These are phyloP conservation scores for Euphorbia lathyris DNA, from an alignment of 345 rosid genomes.

Conservation along the genomic window DNA sequence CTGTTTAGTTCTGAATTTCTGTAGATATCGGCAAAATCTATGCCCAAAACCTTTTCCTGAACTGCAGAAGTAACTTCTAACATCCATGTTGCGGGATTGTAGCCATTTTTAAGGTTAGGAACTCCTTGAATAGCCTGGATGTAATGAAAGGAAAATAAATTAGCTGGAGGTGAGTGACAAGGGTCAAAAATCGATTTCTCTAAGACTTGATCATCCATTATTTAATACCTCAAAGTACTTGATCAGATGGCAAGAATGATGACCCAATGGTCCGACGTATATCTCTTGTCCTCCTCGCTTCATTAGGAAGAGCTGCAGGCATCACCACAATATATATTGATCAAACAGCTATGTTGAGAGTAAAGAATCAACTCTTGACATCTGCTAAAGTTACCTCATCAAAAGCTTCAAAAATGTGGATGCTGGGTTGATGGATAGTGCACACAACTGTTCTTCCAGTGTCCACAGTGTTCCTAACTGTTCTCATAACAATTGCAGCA, in stretches of 20 bases:
- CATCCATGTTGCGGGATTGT: constrained; percentile 65
- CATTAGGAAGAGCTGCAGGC: constrained; percentile 55
- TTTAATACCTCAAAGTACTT: constrained; percentile 61
- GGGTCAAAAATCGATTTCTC: not conserved
- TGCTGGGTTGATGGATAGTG: constrained; percentile 15
- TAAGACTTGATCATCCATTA: not conserved
- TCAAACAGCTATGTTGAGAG: not conserved
- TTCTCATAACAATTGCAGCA: constrained; percentile 14
- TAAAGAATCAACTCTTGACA: not conserved
- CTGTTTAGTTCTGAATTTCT: constrained; percentile 37
- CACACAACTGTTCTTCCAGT: constrained; percentile 16
- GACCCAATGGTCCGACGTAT: constrained; percentile 75
- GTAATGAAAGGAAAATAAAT: not conserved
- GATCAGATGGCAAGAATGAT: constrained; percentile 51
- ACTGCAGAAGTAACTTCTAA: constrained; percentile 42
- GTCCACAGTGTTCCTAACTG: constrained; percentile 13
- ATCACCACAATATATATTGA: not conserved
- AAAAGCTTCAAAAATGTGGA: constrained; percentile 13
- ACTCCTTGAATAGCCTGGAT: constrained; percentile 46
- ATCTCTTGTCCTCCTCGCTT: constrained; percentile 77
- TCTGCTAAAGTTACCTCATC: constrained; percentile 30
- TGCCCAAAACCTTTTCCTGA: constrained; percentile 32
- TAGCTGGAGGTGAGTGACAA: not conserved
- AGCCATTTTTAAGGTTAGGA: constrained; percentile 36
- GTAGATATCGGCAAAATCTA: constrained; percentile 40